Evolutionary conservation across 2,329 filamentous ascomycete species (phyloP), one percentile per base, ranked within the genome.

Genomic region (Neurospora sp.): DNA sequence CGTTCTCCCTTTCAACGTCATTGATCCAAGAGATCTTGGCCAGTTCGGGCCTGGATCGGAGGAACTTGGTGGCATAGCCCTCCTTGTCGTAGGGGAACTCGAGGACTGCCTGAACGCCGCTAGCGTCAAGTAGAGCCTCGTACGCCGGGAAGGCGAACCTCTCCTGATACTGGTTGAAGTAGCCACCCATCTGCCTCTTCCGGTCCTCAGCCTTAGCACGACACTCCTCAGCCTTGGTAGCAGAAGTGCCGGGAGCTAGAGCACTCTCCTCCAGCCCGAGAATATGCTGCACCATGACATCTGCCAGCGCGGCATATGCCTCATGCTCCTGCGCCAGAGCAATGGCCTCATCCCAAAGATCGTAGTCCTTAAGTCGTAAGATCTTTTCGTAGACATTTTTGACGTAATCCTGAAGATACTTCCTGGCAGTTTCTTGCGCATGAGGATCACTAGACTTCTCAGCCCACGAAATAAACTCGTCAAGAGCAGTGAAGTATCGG

Each of bases 11-110:
- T 71, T 89, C 85, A 8, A 98, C 86, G 77, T 98, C 94, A 78
- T 99, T 96, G 81, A 99, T 97, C 96, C 96, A 99, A 67, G 90
- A 90, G 66, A 99, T 85, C 75, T 93, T 93, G 38, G 90, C 90
- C 72, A 93, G 88, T 72, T 89, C 85, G 0, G 89, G 86, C 73
- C 89, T 87, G 69, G 87, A 89, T 58, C 92, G 88, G 67, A 99
- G 84, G 76, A 93, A 99, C 68, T 85, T 84, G 0, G 93, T 97
- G 69, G 97, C 86, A 76, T 89, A 90, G n/a, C 82, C 82, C 68
- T 87, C 81, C 73, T 89, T 89, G 76, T 94, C 91, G 70, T 89
- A 82, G 36, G 90, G 84, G 71, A 92, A 92, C 75, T 89, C 86
- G 68, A 99, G 84, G 38, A 97, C 84, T 1, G 86, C 84, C 74